Conservation (phyloP, 1,284 basidiomycete genomes). For the Meira miltonrushii region DNA sequence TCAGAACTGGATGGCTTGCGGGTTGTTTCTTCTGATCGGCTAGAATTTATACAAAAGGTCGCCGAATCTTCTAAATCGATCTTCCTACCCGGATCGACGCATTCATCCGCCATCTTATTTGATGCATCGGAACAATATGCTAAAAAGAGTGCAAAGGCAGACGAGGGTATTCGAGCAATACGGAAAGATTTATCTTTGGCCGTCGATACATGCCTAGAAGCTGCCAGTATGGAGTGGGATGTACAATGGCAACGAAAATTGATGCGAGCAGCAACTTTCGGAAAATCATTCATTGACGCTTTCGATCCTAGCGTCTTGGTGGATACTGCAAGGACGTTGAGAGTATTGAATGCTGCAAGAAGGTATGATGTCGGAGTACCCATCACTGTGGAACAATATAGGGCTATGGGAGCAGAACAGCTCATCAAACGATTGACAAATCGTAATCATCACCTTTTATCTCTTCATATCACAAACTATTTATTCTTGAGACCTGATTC, state of each 20-base stretch:
- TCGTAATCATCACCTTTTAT: constrained; percentile 82
- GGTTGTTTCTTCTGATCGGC: constrained; percentile 70
- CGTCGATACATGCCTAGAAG: constrained; percentile 87
- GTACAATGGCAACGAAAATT: constrained; percentile 79
- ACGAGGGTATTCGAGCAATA: constrained; percentile 85
- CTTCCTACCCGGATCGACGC: constrained; percentile 87
- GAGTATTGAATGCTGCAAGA: constrained; percentile 90
- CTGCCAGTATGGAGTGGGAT: constrained; percentile 87
- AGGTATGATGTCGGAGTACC: constrained; percentile 89
- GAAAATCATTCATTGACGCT: constrained; percentile 83
- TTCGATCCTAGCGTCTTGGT: constrained; percentile 88
- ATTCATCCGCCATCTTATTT: constrained; percentile 82
- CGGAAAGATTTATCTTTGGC: constrained; percentile 70
- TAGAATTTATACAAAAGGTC: constrained; percentile 88
- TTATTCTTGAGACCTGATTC: constrained; percentile 75
- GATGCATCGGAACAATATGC: constrained; percentile 86
- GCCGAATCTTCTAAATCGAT: constrained; percentile 27
- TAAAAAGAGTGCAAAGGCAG: constrained; percentile 76
- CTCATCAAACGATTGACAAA: constrained; percentile 77
- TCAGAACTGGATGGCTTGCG: constrained; percentile 84
- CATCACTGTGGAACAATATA: constrained; percentile 58
- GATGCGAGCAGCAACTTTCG: constrained; percentile 81
- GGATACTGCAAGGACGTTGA: constrained; percentile 80
- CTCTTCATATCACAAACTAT: constrained; percentile 81
- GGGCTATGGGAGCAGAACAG: constrained; percentile 43